Base-by-base conservation (phyloP, 1,139 yeast genomes). In the Hemisphaericaspora subhashii region DNA sequence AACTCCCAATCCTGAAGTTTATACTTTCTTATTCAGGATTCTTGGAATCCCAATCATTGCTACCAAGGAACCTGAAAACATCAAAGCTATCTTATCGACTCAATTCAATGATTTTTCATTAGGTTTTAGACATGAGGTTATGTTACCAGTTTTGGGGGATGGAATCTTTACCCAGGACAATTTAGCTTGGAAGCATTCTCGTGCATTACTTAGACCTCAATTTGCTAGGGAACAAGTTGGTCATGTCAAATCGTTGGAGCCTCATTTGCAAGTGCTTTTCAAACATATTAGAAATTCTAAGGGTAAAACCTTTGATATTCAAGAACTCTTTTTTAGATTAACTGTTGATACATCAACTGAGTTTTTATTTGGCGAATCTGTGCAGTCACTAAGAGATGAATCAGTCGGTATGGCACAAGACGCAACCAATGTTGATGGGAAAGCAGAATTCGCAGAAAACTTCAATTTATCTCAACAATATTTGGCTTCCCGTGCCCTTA, bases 301-400 rank as follows among this genome's bases (percentile, higher is more conserved):
- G 8, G 72, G 71, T 23, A 47, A 58, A 16, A 53, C 52, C 28
- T 62, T 76, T 45, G 81, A 79, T 45, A 54, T 77, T 23, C 82
- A 77, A 51, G 67, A 62, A 21, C 60, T 71, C 37, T 75, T 76
- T 53, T 77, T 70, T 57, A 58, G 59, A 42, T 59, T 79, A 35
- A 79, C 84, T 5, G 65, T 79, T 43, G 84, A 79, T 52, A 69
- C 80, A 17, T 76, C 83, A 4, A 72, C 82, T 12, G 82, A 79
- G 55, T 77, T 77, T 50, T 62, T 79, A 48, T 78, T 79, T 58
- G 84, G 84, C 11, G 77, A 72, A 51, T 68, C 78, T 9, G 74
- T 72, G 10, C 64, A 65, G 38, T 59, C 71, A 13, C 64, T 76
- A 39, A 53, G 57, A 33, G 65, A 62, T 40, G 60, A 55, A 11